Evolutionary conservation across 345 rosid genomes (phyloP), one percentile per base, ranked within the genome.

Genomic region (Laguncularia racemosa): DNA sequence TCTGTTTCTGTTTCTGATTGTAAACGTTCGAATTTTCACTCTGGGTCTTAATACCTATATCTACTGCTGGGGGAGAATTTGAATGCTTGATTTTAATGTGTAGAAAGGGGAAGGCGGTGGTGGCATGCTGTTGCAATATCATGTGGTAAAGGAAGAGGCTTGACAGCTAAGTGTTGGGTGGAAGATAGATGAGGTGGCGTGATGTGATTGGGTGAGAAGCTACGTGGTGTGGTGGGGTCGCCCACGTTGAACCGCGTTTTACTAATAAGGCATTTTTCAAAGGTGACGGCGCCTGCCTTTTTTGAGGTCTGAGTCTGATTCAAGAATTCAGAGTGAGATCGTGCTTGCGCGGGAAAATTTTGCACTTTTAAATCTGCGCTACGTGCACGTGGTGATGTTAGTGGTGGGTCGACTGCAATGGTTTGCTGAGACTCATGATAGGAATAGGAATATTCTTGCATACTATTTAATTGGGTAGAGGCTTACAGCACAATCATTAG

Each of bases 341-440:
- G 72, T 53, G 69, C 60, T 78, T 68, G 67, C 68, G 83, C 77
- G 81, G 83, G 81, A 78, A 60, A 63, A 2, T 16, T 6, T 13
- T 55, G 50, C 15, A 33, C 55, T 59, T 43, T 3, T 20, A 9
- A 58, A 48, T 21, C 40, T 8, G 33, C 14, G 15, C 15, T 0
- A 0, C 0, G 8, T 23, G 17, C n/a, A n/a, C 5, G 28, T 23
- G 28, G 28, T 23, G 28, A 23, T 23, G 1, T 23, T 23, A 3
- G 28, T 3, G 28, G 28, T 23, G n/a, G n/a, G n/a, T n/a, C n/a
- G n/a, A n/a, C n/a, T n/a, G n/a, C 28, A 23, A 23, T 23, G 28
- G 28, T 23, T 23, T 23, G 4, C 28, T 23, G 28, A 1, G n/a
- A n/a, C n/a, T n/a, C n/a, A n/a, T 23, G 28, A 23, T 0, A 23